Evolutionary conservation across 2,329 filamentous ascomycete genomes (phyloP).

Genomic region (Aspergillus eucalypticola): DNA sequence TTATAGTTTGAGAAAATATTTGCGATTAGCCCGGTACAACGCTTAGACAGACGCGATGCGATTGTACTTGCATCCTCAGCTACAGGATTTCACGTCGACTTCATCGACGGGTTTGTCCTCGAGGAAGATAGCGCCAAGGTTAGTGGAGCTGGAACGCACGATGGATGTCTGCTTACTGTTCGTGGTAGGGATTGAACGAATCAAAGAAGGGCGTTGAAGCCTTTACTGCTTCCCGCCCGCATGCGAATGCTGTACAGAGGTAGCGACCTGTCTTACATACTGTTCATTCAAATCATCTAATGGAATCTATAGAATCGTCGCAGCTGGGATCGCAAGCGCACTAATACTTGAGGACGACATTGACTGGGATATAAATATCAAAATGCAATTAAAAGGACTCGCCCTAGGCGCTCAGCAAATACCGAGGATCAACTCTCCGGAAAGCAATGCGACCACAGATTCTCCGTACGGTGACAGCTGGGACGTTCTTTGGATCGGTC

Average conservation of each 20-base stretch:
- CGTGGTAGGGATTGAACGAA: not conserved
- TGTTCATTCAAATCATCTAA: not conserved
- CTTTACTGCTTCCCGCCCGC: not conserved
- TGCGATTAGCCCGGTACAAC: not conserved
- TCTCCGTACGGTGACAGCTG: not conserved
- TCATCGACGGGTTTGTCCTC: not conserved
- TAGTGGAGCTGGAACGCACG: not conserved
- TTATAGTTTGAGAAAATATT: not conserved
- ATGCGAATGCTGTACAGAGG: not conserved
- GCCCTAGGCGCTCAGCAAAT: not conserved
- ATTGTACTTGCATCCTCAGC: not conserved
- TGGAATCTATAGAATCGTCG: not conserved
- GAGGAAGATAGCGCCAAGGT: not conserved
- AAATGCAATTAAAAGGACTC: not conserved
- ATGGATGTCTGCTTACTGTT: not conserved
- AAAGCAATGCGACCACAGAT: not conserved
- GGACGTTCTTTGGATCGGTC: not conserved
- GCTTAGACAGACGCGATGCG: not conserved
- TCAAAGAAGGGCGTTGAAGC: not conserved
- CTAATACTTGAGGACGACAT: not conserved
- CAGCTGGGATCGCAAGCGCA: not conserved
- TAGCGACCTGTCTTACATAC: not conserved
- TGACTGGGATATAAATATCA: not conserved
- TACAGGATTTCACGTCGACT: not conserved
- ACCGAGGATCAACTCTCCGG: not conserved